phyloP scores from a whole-genome alignment of 208 protist genomes.

The Wallacemonas sp. region DNA sequence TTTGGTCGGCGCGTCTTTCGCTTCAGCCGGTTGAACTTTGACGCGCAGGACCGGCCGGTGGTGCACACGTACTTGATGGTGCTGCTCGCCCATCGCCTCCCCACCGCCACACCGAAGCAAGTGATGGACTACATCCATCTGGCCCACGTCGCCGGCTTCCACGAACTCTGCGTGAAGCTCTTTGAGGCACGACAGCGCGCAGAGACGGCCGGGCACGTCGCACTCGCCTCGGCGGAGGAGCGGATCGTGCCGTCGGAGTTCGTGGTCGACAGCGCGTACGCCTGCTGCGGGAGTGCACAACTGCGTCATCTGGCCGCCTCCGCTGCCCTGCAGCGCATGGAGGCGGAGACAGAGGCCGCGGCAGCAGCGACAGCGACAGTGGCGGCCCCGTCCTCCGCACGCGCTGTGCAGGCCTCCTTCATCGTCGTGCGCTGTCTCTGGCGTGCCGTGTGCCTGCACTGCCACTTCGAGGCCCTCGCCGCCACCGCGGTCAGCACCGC shows the following conservation, averaged over 20 bases:
- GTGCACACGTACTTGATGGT: conserved; percentile 60
- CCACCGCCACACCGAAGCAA: conserved; percentile 32
- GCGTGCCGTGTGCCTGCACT: conserved; percentile 62
- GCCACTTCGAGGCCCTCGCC: conserved; percentile 29
- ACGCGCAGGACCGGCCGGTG: conserved; percentile 27
- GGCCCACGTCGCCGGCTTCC: conserved; percentile 52
- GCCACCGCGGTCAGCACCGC: background rate
- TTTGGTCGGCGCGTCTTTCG: conserved; percentile 56
- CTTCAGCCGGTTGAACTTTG: conserved; percentile 74
- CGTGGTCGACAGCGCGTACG: conserved; percentile 79
- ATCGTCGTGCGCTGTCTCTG: conserved; percentile 66
- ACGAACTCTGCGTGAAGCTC: conserved; percentile 46
- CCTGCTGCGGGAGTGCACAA: conserved; percentile 20
- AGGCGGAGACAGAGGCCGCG: background rate
- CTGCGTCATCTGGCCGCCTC: conserved; percentile 47
- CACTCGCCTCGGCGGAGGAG: background rate
- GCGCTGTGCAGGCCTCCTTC: conserved; percentile 28
- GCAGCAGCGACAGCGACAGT: too few species aligned
- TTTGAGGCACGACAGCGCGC: conserved; percentile 42
- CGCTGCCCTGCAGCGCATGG: conserved; percentile 39
- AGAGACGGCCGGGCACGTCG: conserved; percentile 1
- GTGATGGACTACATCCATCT: conserved; percentile 62
- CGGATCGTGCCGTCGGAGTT: conserved; percentile 5
- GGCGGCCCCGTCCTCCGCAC: background rate
- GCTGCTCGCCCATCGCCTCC: conserved; percentile 42